Percentiles rank a stretch among this genome's conserved stretches.
phyloP scores from a whole-genome alignment of 2,329 filamentous ascomycete species.

The Phyllosticta citrichinensis region DNA sequence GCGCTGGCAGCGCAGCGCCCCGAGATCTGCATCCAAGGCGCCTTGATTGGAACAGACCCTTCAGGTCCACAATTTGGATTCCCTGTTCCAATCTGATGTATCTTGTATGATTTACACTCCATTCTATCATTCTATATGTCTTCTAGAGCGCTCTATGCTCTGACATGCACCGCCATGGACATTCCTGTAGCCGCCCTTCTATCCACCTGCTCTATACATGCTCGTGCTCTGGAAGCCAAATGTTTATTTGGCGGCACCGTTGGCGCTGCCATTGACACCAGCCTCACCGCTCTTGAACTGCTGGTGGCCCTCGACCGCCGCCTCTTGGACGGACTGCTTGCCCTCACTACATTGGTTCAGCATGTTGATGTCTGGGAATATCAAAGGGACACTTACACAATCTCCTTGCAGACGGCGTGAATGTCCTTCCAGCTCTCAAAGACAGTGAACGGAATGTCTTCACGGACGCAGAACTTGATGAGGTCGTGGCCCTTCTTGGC shows the following conservation, averaged over 20 bases:
- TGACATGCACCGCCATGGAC: background rate
- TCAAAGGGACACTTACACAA: slow-evolving; percentile 36
- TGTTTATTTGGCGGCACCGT: background rate
- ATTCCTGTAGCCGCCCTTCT: background rate
- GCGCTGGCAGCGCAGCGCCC: slow-evolving; percentile 3
- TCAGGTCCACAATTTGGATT: background rate
- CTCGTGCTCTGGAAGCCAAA: slow-evolving; percentile 1
- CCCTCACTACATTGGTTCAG: slow-evolving; percentile 42
- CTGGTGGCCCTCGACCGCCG: slow-evolving; percentile 47
- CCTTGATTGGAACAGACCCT: background rate
- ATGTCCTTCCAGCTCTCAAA: slow-evolving; percentile 82
- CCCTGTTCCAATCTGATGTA: background rate
- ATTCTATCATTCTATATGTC: background rate
- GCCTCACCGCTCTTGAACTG: slow-evolving; percentile 37
- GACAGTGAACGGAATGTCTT: slow-evolving; percentile 77
- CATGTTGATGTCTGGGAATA: background rate
- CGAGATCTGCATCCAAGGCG: background rate
- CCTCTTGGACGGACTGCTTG: slow-evolving; percentile 58
- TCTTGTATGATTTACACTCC: background rate
- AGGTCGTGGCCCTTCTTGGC: slow-evolving; percentile 50
- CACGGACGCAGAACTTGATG: slow-evolving; percentile 73
- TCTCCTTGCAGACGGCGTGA: slow-evolving; percentile 62
- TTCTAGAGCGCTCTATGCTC: background rate
- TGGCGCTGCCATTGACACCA: slow-evolving; percentile 13
- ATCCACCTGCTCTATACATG: background rate